A percentile compares a stretch with the other conserved stretches of the same genome.
Conservation (phyloP, 1,284 basidiomycete species). For the Hypsizygus ulmarius region DNA sequence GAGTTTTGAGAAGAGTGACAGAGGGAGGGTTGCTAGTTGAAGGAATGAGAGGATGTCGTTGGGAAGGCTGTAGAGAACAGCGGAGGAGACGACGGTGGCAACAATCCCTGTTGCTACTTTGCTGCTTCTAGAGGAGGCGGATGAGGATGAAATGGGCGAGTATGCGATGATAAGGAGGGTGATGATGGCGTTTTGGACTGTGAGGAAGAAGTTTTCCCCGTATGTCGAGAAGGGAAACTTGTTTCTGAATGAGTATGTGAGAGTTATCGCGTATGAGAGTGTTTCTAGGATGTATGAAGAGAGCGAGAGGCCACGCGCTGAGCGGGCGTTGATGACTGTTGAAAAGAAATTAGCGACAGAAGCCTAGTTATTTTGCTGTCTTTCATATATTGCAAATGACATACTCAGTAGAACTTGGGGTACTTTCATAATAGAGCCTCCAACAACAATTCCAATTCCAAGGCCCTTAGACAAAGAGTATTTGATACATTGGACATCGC, state of each 20-base stretch:
- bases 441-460: constrained; percentile 90
- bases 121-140: constrained; percentile 18
- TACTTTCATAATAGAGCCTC: constrained; percentile 94
- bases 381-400: constrained; percentile 27
- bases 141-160: constrained; percentile 22
- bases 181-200: constrained; percentile 76
- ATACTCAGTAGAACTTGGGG: constrained; percentile 81
- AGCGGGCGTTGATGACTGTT: constrained; percentile 52
- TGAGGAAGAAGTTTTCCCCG: constrained; percentile 85
- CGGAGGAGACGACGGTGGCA: constrained; percentile 37
- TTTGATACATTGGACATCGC: constrained; percentile 84
- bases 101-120: constrained; percentile 39
- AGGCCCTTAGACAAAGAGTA: constrained; percentile 91
- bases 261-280: constrained; percentile 75
- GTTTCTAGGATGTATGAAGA: constrained; percentile 79
- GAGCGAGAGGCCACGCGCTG: constrained; percentile 77
- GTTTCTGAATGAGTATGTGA: constrained; percentile 76
- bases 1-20: constrained; percentile 83
- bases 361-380: neutral
- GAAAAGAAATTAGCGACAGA: neutral
- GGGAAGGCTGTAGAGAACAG: constrained; percentile 53
- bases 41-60: constrained; percentile 55
- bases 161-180: constrained; percentile 72
- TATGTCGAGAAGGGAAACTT: constrained; percentile 89
- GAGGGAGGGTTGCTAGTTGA: constrained; percentile 78